Evolutionary conservation across 305 asterid species (phyloP).

Genomic region (Rubia tinctorum): DNA sequence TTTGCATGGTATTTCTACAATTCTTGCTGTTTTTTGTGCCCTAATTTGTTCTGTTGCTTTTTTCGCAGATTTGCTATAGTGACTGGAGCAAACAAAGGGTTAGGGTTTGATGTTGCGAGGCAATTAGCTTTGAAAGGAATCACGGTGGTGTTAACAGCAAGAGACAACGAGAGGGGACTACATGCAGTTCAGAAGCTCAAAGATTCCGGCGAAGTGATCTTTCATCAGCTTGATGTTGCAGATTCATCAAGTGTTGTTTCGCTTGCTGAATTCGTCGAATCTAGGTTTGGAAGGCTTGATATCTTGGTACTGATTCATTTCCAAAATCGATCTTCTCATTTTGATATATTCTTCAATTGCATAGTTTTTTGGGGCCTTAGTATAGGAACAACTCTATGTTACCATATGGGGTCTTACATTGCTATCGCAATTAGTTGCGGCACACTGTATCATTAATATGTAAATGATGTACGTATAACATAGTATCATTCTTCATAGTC

Average conservation of each 20-base stretch:
- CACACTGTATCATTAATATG: too few relatives aligned
- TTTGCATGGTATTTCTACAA: neutral
- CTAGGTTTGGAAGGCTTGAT: constrained; percentile 39
- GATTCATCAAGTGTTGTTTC: constrained; percentile 27
- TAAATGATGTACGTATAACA: too few relatives aligned
- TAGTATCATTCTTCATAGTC: too few relatives aligned
- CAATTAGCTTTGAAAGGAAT: constrained; percentile 33
- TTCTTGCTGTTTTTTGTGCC: neutral
- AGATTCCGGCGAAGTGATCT: constrained; percentile 14
- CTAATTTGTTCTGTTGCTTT: neutral
- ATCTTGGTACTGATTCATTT: constrained; percentile 26
- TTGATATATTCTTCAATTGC: neutral
- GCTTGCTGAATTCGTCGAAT: constrained; percentile 34
- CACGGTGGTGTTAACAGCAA: constrained; percentile 35
- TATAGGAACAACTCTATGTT: too few relatives aligned
- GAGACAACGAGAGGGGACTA: constrained; percentile 31
- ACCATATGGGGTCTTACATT: too few relatives aligned
- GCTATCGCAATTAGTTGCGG: too few relatives aligned
- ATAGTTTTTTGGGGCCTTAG: neutral
- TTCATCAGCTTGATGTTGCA: constrained; percentile 39
- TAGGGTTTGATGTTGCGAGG: constrained; percentile 33
- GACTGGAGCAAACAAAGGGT: constrained; percentile 45
- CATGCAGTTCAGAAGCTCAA: constrained; percentile 37
- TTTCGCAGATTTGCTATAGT: constrained; percentile 32
- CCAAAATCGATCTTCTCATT: too few relatives aligned